Evolutionary conservation across 768 basidiomycete genomes (phyloP), one percentile per base, ranked within the genome.

Genomic region (Pulveroboletus sp.): DNA sequence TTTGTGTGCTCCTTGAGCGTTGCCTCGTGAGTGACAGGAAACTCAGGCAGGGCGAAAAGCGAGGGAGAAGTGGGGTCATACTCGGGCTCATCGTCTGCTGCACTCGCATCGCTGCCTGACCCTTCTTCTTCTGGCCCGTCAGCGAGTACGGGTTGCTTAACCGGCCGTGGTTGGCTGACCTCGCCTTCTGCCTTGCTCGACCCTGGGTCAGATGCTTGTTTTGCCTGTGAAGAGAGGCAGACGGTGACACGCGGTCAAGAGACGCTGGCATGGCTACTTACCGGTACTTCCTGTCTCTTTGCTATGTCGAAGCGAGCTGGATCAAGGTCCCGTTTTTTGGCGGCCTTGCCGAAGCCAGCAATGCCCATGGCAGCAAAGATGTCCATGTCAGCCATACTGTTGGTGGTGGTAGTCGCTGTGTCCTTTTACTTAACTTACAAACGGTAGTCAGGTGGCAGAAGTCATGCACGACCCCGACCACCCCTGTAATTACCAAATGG

Each of bases 1-100:
- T 98, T 99, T 13, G 81, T 86, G 65, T 99, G 97, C 69, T 98
- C 94, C 68, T 95, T 97, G 62, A 98, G 77, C 11, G 81, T 69
- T 47, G 95, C 79, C 73, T 98, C 94, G 65, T 98, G 95, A 6
- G 92, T 87, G 25, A 84, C 80, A 19, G 97, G 97, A 62, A 95
- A 90, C 56, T 77, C 75, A 47, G 74, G 71, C 37, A 65, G 64
- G 40, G 66, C 62, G 17, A 70, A 68, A 27, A 71, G 64, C 57
- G 81, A 64, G 24, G 65, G 58, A 60, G 63, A 49, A 68, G 68
- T 50, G 63, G 76, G 79, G 56, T 84, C 78, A 49, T 75, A 82
- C 66, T 83, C 82, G 31, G 79, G 79, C 60, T 63, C 58, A 29
- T 53, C 61, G 24, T 54, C 45, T 31, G 53, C 64, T 31, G 47